Evolutionary conservation across 2,329 filamentous ascomycete species (phyloP).

Genomic region (Gaeumannomyces sp.): DNA sequence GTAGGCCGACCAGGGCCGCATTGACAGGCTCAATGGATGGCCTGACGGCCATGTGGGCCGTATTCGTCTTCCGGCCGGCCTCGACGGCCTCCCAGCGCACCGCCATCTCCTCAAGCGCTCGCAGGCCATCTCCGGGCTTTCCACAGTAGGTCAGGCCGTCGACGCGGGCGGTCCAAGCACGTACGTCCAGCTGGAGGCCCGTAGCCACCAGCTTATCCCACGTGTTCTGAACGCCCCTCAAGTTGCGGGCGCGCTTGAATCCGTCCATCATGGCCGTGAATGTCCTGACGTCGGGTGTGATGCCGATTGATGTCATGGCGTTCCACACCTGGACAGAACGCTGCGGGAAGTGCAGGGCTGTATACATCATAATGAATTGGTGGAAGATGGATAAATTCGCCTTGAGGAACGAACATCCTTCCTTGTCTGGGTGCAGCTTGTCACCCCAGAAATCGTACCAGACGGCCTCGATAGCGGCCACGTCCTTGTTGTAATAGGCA

Average conservation of each 20-base stretch:
- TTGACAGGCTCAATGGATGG: constrained; percentile 64
- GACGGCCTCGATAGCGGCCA: not conserved
- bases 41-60: constrained; percentile 35
- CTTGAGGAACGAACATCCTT: constrained; percentile 12
- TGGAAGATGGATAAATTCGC: constrained; percentile 22
- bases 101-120: constrained; percentile 61
- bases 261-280: constrained; percentile 72
- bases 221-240: constrained; percentile 54
- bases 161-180: constrained; percentile 66
- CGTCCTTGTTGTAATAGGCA: not conserved
- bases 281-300: constrained; percentile 55
- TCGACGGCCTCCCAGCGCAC: constrained; percentile 44
- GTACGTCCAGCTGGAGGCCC: constrained; percentile 53
- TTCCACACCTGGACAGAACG: constrained; percentile 30
- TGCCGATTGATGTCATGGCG: constrained; percentile 38
- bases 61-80: constrained; percentile 8
- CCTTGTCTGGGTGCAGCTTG: not conserved
- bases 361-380: constrained; percentile 29
- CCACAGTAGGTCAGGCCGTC: constrained; percentile 55
- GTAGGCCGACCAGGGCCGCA: constrained; percentile 58
- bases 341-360: constrained; percentile 23
- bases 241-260: constrained; percentile 54
- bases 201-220: constrained; percentile 59
- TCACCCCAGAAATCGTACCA: constrained; percentile 8
- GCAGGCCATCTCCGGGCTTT: constrained; percentile 49